Percentiles rank a stretch among this genome's conserved stretches.
These are phyloP conservation scores for Blastobotrys parvus DNA, from an alignment of 805 yeast genomes.

Conservation along the genomic window DNA sequence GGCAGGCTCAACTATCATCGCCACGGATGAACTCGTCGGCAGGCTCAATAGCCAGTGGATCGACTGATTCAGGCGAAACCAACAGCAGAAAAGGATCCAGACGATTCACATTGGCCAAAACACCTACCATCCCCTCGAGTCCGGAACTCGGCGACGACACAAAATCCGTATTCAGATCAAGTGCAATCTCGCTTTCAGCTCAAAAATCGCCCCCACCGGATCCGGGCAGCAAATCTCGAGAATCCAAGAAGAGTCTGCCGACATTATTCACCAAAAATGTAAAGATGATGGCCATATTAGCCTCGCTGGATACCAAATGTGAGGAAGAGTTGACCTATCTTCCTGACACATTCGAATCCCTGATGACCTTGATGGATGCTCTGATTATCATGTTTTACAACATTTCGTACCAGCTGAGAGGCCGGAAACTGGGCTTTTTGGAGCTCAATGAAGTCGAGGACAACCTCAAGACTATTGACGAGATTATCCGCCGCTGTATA, in stretches of 20 bases:
- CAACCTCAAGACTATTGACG: conserved; percentile 4
- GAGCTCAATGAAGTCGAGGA: conserved; percentile 5
- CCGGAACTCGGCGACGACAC: background rate
- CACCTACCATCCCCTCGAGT: background rate
- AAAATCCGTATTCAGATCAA: background rate
- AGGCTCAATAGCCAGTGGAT: background rate
- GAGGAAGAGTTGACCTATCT: conserved; percentile 12
- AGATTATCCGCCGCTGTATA: background rate
- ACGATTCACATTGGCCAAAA: background rate
- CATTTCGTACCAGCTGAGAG: background rate
- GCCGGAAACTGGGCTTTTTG: conserved; percentile 1
- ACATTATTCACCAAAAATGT: conserved; percentile 1
- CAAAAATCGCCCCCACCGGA: background rate
- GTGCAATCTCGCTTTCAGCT: background rate
- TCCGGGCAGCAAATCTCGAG: background rate
- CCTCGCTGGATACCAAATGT: conserved; percentile 1
- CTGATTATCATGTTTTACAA: conserved; percentile 6
- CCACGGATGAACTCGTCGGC: too few relatives aligned
- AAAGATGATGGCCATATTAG: conserved; percentile 4
- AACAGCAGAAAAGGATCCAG: background rate
- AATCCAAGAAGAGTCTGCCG: conserved; percentile 1
- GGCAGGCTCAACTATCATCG: background rate
- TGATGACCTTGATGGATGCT: conserved; percentile 13
- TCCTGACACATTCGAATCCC: conserved; percentile 14
- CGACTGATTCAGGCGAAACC: background rate